Evolutionary conservation across 1,139 yeast species (phyloP), one percentile per base, ranked within the genome.

Genomic region (Zygosaccharomyces pseudobailii): DNA sequence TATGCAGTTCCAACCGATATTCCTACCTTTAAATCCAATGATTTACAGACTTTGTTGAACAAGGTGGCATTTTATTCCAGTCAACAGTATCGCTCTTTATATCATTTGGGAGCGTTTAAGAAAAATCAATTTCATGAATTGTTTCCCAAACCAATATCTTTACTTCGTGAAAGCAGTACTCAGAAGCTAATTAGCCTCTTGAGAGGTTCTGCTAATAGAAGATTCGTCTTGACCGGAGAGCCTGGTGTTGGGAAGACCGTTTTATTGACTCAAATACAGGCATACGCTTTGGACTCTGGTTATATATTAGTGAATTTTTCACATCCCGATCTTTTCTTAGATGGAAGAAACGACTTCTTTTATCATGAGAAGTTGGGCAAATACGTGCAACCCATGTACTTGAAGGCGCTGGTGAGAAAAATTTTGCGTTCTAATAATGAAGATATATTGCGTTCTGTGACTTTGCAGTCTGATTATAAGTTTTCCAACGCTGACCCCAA

Each of bases 181-280:
- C 42, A 50, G 28, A 52, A 50, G 17, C 51, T 65, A 17, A 43
- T 59, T 30, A 44, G 51, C 4, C 27, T 49, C 9, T 33, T 61
- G 20, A 42, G 53, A 10, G 36, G 67, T 0, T 71, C 79, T 1
- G 58, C 62, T 17, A 58, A 67, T 9, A 84, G 82, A 62, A 73
- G 86, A 59, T 57, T 76, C 36, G 71, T 85, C 42, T 56, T 90
- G 21, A 67, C 79, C 28, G 97, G 97, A 36, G 81, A 76, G 48
- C 71, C 79, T 42, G 96, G 96, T 40, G 75, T 78, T 8, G 97
- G 97, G 8, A 90, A 90, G 69, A 78, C 92, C 3, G 79, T 89
- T 0, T 65, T 84, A 35, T 59, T 90, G 43, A 70, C 92, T 0
- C 96, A 90, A 65, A 74, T 83, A 1, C 84, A 85, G 48, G 84